Percentiles rank a stretch among this genome's conserved stretches.
Conservation (phyloP, 2,329 filamentous ascomycete genomes). For the Amphichorda felina region DNA sequence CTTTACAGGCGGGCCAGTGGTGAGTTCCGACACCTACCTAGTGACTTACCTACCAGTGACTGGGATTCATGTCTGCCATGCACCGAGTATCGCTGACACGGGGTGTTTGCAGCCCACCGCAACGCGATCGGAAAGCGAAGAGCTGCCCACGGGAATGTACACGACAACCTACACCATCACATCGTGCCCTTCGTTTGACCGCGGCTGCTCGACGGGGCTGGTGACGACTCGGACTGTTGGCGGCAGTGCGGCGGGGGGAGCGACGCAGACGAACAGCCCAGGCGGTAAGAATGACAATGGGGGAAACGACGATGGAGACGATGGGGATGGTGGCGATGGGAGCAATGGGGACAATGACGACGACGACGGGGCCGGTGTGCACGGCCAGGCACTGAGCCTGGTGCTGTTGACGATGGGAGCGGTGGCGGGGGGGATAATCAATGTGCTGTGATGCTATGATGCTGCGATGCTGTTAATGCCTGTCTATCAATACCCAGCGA, state of each 20-base stretch:
- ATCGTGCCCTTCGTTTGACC: constrained; percentile 11
- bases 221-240: constrained; percentile 11
- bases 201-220: constrained; percentile 8
- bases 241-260: not conserved
- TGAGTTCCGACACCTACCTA: not conserved
- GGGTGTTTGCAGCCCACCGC: not conserved
- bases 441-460: too few species aligned
- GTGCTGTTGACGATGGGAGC: not conserved
- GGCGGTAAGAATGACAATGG: too few species aligned
- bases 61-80: too few species aligned
- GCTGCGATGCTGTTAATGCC: too few species aligned
- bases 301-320: not conserved
- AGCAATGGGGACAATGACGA: not conserved
- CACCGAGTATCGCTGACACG: too few species aligned
- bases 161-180: constrained; percentile 14
- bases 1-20: constrained; percentile 3
- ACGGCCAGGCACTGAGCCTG: not conserved
- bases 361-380: not conserved
- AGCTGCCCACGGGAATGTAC: constrained; percentile 6
- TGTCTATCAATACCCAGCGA: too few species aligned
- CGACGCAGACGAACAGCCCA: constrained; percentile 3
- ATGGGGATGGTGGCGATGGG: not conserved
- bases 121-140: not conserved
- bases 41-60: not conserved
- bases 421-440: not conserved